Base-by-base conservation (phyloP, 163 green algal species). In the Prototheca cutis region DNA sequence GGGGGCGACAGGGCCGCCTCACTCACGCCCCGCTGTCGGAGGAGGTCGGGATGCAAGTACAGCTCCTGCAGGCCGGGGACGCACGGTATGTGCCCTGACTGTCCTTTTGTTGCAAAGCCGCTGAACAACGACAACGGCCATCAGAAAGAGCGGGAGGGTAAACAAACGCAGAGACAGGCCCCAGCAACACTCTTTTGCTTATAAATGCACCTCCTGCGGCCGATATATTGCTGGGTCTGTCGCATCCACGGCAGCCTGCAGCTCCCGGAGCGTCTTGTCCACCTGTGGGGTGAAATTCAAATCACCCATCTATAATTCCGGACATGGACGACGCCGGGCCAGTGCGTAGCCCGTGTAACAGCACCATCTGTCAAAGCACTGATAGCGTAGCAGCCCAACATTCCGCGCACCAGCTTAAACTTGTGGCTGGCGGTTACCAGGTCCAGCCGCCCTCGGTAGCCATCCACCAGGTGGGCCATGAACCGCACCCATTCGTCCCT, bases 401-500 rank as follows among this genome's bases (percentile, higher is more conserved):
- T n/a, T n/a, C 15, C 19, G 19, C 49, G n/a, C 19, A 76, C 58
- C 4, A 71, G 36, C 28, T 51, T 57, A 27, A 53, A 68, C 1
- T 53, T 40, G 13, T 31, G 25, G 30, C 60, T 18, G 30, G 71
- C 58, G 4, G 29, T 4, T 24, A 56, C 58, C 30, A 45, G 58
- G 62, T 76, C 62, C 42, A 76, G 48, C 0, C 49, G 45, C 1
- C 68, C 68, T 42, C 68, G 58, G 40, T 71, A 76, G 27, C 13
- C 24, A 17, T 31, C 52, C 40, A 71, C 68, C 1, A 53, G 52
- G 30, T 31, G 24, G 2, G 48, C 68, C 42, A 61, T 59, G 29
- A 69, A 59, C 0, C 57, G 40, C 28, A 76, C 62, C 68, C 68
- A 76, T 51, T 76, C 68, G 36, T 76, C 62, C 42, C 63, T 70